phyloP scores from a whole-genome alignment of 2,329 filamentous ascomycete genomes.

The Ophiocordyceps camponoti-leonardi region DNA sequence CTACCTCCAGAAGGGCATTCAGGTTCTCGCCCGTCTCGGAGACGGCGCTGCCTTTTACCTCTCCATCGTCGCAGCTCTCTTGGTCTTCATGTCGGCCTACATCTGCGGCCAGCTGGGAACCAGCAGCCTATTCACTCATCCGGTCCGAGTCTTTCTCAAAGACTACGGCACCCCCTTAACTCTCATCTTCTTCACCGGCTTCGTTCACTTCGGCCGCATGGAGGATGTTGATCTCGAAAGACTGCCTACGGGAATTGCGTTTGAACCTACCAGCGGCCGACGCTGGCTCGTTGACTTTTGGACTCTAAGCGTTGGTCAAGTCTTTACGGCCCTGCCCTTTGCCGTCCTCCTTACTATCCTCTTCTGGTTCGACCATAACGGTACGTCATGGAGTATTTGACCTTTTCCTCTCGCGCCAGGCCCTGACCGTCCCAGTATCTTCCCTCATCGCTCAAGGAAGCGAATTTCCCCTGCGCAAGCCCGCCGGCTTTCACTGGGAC shows the following conservation, averaged over 20 bases:
- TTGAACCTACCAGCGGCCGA: slow-evolving; percentile 58
- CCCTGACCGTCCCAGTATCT: slow-evolving; percentile 35
- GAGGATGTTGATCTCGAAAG: slow-evolving; percentile 47
- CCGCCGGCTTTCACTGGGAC: slow-evolving; percentile 76
- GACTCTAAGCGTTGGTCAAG: slow-evolving; percentile 53
- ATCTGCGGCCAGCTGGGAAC: slow-evolving; percentile 53
- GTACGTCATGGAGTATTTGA: slow-evolving; percentile 21
- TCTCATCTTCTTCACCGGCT: slow-evolving; percentile 77
- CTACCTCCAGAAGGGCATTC: slow-evolving; percentile 80
- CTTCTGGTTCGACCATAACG: slow-evolving; percentile 84
- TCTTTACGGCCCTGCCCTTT: slow-evolving; percentile 79
- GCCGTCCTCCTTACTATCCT: slow-evolving; percentile 66
- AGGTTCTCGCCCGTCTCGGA: slow-evolving; percentile 66
- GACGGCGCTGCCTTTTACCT: slow-evolving; percentile 53
- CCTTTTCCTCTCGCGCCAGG: no score
- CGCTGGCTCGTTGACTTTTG: slow-evolving; percentile 71
- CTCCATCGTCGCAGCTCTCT: slow-evolving; percentile 56
- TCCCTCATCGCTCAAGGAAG: slow-evolving; percentile 71
- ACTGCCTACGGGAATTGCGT: slow-evolving; percentile 60
- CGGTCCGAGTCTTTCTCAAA: slow-evolving; percentile 66
- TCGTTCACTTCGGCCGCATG: slow-evolving; percentile 77
- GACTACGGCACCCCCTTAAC: slow-evolving; percentile 78
- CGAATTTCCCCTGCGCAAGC: slow-evolving; percentile 65
- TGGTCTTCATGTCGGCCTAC: slow-evolving; percentile 66
- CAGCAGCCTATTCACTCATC: slow-evolving; percentile 56